Evolutionary conservation across 495 filamentous ascomycete species (phyloP).

Genomic region (Parathielavia appendiculata): DNA sequence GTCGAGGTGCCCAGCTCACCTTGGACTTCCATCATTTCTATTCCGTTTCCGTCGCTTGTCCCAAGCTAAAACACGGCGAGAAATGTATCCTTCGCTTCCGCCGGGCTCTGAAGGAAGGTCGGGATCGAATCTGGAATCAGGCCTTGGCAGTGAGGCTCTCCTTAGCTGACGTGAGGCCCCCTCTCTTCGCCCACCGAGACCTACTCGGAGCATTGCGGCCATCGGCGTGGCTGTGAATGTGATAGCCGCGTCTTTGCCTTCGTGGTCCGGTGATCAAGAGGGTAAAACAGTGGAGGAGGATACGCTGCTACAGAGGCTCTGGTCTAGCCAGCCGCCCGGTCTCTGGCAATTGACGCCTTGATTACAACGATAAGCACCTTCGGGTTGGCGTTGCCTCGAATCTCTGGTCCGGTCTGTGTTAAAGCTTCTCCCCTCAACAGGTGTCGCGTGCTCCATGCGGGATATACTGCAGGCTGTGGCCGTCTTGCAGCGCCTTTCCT

Average conservation of each 20-base stretch:
- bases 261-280: background rate
- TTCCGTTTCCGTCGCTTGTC: background rate
- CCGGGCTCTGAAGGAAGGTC: no score
- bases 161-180: no score
- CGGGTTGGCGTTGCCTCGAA: background rate
- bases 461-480: background rate
- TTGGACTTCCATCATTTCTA: no score
- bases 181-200: no score
- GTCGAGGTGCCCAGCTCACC: no score
- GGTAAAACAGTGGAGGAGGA: background rate
- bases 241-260: background rate
- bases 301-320: background rate
- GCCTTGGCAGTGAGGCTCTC: no score
- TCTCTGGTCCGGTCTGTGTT: background rate
- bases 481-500: conserved; percentile 1
- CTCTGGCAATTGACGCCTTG: background rate
- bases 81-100: no score
- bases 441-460: background rate
- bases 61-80: no score
- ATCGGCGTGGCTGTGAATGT: conserved; percentile 13
- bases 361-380: background rate
- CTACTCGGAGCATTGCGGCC: background rate
- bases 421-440: background rate
- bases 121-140: no score
- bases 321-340: background rate